Evolutionary conservation across 805 yeast species (phyloP).

Genomic region (Brettanomyces sp.): DNA sequence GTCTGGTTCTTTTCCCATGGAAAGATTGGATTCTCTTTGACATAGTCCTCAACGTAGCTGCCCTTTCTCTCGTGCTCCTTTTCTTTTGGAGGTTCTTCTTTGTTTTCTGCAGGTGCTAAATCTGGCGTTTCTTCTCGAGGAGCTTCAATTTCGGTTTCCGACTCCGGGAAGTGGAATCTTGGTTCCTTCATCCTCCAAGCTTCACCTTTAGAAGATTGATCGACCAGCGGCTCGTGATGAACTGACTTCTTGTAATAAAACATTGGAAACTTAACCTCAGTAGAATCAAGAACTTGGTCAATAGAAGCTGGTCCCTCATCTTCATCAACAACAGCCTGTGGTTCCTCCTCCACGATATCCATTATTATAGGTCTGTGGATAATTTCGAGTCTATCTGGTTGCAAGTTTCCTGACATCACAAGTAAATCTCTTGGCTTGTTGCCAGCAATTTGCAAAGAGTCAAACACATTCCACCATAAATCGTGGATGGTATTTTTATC

Average conservation of each 20-base stretch:
- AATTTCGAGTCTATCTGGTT: slow-evolving; percentile 6
- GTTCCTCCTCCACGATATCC: not conserved
- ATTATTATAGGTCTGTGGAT: no score
- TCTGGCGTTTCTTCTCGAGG: not conserved
- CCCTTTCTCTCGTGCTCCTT: not conserved
- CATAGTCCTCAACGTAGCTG: slow-evolving; percentile 14
- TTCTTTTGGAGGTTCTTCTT: not conserved
- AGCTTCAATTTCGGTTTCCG: not conserved
- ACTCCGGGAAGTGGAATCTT: slow-evolving; percentile 10
- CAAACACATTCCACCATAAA: slow-evolving; percentile 24
- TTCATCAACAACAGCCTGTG: not conserved
- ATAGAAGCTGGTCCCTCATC: not conserved
- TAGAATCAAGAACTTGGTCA: not conserved
- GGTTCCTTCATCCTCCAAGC: slow-evolving; percentile 23
- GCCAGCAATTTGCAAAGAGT: slow-evolving; percentile 8
- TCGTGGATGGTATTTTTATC: slow-evolving; percentile 14
- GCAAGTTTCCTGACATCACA: slow-evolving; percentile 14
- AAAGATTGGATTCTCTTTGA: slow-evolving; percentile 23
- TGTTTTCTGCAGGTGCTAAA: not conserved
- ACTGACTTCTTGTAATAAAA: slow-evolving; percentile 11
- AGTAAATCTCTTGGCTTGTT: slow-evolving; percentile 12
- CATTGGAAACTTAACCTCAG: slow-evolving; percentile 13
- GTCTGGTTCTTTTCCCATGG: slow-evolving; percentile 25
- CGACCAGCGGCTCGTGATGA: slow-evolving; percentile 4
- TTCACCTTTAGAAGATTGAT: slow-evolving; percentile 21